phyloP scores from a whole-genome alignment of 2,329 filamentous ascomycete species.

The Pseudopyricularia cyperi region DNA sequence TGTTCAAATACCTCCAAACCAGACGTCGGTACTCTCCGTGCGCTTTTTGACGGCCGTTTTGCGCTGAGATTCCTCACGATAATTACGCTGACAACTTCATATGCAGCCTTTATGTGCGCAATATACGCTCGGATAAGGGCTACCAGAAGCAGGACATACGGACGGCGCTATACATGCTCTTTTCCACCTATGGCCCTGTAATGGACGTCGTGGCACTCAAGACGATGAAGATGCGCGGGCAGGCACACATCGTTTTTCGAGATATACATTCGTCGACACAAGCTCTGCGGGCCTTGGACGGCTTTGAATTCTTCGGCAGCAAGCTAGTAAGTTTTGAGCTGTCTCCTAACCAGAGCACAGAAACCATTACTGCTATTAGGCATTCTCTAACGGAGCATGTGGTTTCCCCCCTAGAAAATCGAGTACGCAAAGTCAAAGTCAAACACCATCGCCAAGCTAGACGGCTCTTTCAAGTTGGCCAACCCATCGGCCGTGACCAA shows the following conservation, averaged over 20 bases:
- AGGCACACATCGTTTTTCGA: conserved; percentile 84
- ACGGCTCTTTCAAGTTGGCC: conserved; percentile 74
- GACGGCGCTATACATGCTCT: conserved; percentile 80
- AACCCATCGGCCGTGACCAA: conserved; percentile 34
- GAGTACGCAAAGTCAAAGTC: conserved; percentile 85
- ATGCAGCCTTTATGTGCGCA: conserved; percentile 73
- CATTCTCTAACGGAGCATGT: neutral
- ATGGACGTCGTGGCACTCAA: conserved; percentile 85
- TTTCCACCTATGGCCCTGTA: conserved; percentile 85
- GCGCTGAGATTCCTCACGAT: neutral
- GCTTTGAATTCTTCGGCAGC: conserved; percentile 72
- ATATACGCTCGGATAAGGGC: conserved; percentile 66
- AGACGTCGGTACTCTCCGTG: conserved; percentile 50
- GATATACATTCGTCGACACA: conserved; percentile 88
- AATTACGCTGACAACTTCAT: neutral
- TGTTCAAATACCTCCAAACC: conserved; percentile 51
- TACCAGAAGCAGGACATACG: conserved; percentile 80
- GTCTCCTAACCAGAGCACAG: neutral
- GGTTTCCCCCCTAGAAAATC: conserved; percentile 51
- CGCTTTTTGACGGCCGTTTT: neutral
- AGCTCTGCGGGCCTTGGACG: conserved; percentile 80
- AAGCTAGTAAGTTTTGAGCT: conserved; percentile 55
- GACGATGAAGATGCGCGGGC: conserved; percentile 85
- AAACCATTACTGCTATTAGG: neutral
- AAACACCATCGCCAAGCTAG: conserved; percentile 76